Base-by-base conservation (phyloP, 208 protist species). In the Herpetomonas samuelpessoai region DNA sequence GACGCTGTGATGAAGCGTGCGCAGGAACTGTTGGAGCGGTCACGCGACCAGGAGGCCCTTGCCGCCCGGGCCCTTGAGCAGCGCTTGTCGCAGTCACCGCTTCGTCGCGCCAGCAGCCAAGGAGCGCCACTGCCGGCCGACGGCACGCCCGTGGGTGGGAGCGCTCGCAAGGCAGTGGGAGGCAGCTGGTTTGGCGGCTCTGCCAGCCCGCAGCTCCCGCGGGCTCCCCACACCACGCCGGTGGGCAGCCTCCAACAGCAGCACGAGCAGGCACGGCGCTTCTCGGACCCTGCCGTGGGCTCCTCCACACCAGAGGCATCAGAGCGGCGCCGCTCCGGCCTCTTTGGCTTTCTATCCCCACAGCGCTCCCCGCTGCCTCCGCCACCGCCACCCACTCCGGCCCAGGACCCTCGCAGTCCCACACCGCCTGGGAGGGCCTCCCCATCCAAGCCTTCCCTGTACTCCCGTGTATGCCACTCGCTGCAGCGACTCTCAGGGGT, bases 1-100 rank as follows among this genome's bases (percentile, higher is more conserved):
- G 78, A 85, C 62, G 64, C 57, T 14, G 78, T 81, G 30, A 57
- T 84, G 7, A 55, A 73, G 49, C 80, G 81, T 18, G 84, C 79
- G 0, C 57, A 85, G 35, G 57, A 64, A 27, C 59, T 91, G 45
- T 74, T 91, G 6, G 68, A 81, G 35, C 55, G 68, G 4, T 63
- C 77, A 18, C 60, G 49, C 6, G 62, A 69, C 28, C 72, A 83
- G 57, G 68, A 79, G 64, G 30, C 57, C 38, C 12, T 44, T 24
- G 64, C 71, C 41, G 51, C 53, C 21, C 57, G 38, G 22, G 70
- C 65, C 18, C 67, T 89, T 18, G 65, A 79, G 63, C 60, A 71
- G 35, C 73, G 77, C 21, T 47, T 68, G 2, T 72, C 71, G 19
- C 64, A 74, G 47, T 74, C 68, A 10, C 71, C 71, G n/a, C 46